These are phyloP conservation scores for Kodamaea leandrae DNA, from an alignment of 805 yeast species.

Conservation along the genomic window DNA sequence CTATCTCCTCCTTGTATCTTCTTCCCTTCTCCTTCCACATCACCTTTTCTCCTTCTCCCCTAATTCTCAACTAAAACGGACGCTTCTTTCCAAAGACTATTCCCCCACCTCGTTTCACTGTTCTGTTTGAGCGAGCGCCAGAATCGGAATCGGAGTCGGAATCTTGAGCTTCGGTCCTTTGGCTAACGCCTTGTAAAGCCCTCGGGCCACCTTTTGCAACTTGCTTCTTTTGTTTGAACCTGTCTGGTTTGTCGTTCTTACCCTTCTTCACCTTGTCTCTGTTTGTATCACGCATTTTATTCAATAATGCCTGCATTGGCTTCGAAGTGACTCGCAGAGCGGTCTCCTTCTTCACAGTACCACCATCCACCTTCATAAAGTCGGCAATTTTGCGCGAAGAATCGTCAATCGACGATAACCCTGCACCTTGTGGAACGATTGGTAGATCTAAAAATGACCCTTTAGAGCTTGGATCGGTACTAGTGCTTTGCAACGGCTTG, in stretches of 20 bases:
- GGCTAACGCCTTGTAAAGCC: too few species aligned
- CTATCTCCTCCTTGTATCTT: not conserved
- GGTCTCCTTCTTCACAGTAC: slow-evolving; percentile 8
- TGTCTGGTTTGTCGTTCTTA: not conserved
- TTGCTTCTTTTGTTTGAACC: not conserved
- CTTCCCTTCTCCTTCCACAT: not conserved
- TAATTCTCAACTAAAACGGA: too few species aligned
- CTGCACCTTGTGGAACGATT: slow-evolving; percentile 31
- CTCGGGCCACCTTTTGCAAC: not conserved
- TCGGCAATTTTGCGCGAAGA: slow-evolving; percentile 24
- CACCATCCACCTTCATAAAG: slow-evolving; percentile 18
- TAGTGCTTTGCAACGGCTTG: slow-evolving; percentile 5
- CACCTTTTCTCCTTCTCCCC: not conserved
- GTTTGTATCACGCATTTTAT: slow-evolving; percentile 30
- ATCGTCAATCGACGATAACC: slow-evolving; percentile 22
- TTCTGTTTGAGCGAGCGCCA: slow-evolving; percentile 3
- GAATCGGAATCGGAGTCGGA: slow-evolving; percentile 8
- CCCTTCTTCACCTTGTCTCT: slow-evolving; percentile 13
- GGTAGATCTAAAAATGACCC: slow-evolving; percentile 32
- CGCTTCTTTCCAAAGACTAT: slow-evolving; percentile 12
- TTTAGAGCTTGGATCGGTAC: slow-evolving; percentile 4
- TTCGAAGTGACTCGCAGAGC: slow-evolving; percentile 19
- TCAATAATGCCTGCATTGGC: slow-evolving; percentile 40
- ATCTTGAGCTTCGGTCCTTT: slow-evolving; percentile 1
- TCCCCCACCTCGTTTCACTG: slow-evolving; percentile 8